Base-by-base conservation (phyloP, 345 rosid genomes). In the Corymbia maculata region DNA sequence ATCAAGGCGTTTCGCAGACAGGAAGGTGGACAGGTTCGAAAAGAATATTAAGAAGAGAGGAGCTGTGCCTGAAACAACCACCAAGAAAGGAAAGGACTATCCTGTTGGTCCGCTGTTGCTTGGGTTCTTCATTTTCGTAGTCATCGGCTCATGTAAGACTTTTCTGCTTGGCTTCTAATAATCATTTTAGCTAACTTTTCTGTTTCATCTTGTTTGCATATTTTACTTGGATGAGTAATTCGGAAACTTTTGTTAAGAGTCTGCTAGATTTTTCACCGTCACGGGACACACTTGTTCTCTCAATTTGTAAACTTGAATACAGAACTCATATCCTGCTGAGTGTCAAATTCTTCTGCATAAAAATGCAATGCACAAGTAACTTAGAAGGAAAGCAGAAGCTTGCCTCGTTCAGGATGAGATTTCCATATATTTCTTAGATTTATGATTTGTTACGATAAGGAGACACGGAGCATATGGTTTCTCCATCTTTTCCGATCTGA, bases 81-180 rank as follows among this genome's bases (percentile, higher is more conserved):
- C 95, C 51, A 96, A 96, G 91, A 97, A 97, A 93, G 95, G 95
- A 53, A 98, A 94, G 90, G 97, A 95, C 90, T 98, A 97, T 90
- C 97, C 99, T 2, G 97, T 98, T 13, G 98, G 98, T 51, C 99
- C 99, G 3, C 47, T 98, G 86, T 90, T 98, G 22, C 96, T 97
- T 50, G 99, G 99, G 19, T 98, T 97, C 96, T 98, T 98, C 88
- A 86, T 97, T 24, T 98, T 98, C 49, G 98, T 98, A 11, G 98
- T 96, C 92, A 94, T 98, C 80, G 99, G 99, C 44, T 98, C 99
- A 91, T 97, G 99, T 97, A 47, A 93, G 96, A 45, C 88, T 85
- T 50, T 86, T 24, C 47, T 42, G 6, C 70, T 53, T 84, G 21
- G 16, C 21, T 32, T 70, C 11, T 75, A 6, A 51, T 42, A 5